A percentile compares a stretch with the other conserved stretches of the same genome.
These are phyloP conservation scores for Colletotrichum eremochloae DNA, from an alignment of 2,329 filamentous ascomycete genomes.

Conservation along the genomic window DNA sequence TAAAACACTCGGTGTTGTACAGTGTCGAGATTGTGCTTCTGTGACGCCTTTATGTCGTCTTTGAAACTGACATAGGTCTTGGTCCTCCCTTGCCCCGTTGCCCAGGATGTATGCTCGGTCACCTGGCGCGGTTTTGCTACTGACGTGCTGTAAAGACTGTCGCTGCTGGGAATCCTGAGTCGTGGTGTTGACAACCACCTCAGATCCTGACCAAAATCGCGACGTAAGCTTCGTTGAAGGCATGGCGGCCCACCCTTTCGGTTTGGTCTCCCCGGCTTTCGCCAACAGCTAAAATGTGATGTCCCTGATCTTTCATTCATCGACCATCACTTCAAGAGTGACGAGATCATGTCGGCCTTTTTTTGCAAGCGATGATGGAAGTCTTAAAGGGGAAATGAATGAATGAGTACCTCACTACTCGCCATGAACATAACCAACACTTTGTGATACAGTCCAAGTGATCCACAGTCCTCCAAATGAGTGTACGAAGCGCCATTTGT, in stretches of 20 bases:
- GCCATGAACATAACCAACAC: background rate
- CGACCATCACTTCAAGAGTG: conserved; percentile 17
- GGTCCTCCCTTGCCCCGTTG: background rate
- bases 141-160: background rate
- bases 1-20: background rate
- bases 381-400: background rate
- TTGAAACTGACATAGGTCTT: background rate
- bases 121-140: background rate
- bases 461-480: conserved; percentile 17
- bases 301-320: conserved; percentile 26
- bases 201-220: background rate
- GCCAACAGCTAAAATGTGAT: conserved; percentile 28
- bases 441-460: conserved; percentile 4
- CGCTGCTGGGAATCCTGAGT: background rate
- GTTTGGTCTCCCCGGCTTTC: conserved; percentile 15
- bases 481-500: conserved; percentile 27
- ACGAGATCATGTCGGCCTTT: conserved; percentile 5
- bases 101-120: background rate
- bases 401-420: background rate
- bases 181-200: background rate
- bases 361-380: background rate
- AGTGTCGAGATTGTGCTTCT: background rate
- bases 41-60: conserved; percentile 4
- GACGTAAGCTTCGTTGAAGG: conserved; percentile 17
- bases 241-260: conserved; percentile 25